A percentile compares a stretch with the other conserved stretches of the same genome.
Conservation (phyloP, 768 basidiomycete species). For the Hygrophorus pudorinus region DNA sequence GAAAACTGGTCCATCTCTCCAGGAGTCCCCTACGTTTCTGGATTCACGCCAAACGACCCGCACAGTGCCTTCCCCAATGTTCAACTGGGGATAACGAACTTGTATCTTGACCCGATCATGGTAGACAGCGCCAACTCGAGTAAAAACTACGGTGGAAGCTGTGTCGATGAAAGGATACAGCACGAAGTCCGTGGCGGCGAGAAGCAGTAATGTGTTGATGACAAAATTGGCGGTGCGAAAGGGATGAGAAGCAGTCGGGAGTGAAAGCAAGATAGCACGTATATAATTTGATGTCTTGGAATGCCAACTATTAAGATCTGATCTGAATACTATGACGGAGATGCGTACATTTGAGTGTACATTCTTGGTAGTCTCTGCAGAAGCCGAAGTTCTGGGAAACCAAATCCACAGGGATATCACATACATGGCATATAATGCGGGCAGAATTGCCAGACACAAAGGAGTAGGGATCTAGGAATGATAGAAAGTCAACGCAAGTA, state of each 20-base stretch:
- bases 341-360: constrained; percentile 7
- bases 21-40: constrained; percentile 19
- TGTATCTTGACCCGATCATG: constrained; percentile 53
- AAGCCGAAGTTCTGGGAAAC: not conserved
- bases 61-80: constrained; percentile 21
- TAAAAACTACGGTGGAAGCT: constrained; percentile 47
- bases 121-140: constrained; percentile 62
- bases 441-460: constrained; percentile 32
- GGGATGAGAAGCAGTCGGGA: constrained; percentile 23
- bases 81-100: constrained; percentile 44
- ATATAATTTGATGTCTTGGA: not conserved
- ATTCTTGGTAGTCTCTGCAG: not conserved
- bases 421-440: constrained; percentile 14
- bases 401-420: constrained; percentile 18
- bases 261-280: constrained; percentile 20
- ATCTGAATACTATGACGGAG: not conserved
- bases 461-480: constrained; percentile 1
- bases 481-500: not conserved
- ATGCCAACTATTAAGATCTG: not conserved
- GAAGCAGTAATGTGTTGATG: constrained; percentile 24
- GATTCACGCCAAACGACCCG: constrained; percentile 39
- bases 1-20: constrained; percentile 48
- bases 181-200: constrained; percentile 39
- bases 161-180: constrained; percentile 45
- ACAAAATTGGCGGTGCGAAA: constrained; percentile 20